phyloP scores from a whole-genome alignment of 495 filamentous ascomycete species.

The Lasiosphaeris hirsuta region DNA sequence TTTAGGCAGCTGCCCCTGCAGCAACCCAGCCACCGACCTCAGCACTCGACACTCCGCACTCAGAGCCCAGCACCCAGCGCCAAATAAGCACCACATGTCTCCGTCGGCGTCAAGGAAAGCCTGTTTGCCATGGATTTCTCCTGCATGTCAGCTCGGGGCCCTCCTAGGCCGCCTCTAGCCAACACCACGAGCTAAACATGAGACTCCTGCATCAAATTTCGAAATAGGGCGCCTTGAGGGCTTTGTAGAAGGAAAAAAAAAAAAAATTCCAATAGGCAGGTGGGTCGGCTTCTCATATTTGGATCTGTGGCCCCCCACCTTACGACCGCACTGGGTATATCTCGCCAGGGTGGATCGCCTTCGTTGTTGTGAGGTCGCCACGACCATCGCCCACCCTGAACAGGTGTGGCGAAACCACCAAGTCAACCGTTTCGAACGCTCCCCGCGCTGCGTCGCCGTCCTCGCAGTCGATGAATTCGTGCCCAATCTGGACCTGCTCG shows the following conservation, averaged over 20 bases:
- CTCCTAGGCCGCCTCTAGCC: too few species aligned
- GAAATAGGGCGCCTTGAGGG: too few species aligned
- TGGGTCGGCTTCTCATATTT: background rate
- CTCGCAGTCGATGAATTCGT: constrained; percentile 23
- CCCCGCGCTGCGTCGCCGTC: constrained; percentile 16
- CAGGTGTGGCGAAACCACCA: constrained; percentile 19
- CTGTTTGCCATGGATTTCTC: too few species aligned
- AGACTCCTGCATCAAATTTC: too few species aligned
- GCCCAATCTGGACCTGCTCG: constrained; percentile 19
- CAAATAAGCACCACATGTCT: too few species aligned
- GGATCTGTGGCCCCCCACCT: background rate
- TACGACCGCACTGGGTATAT: constrained; percentile 16
- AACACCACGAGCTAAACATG: too few species aligned
- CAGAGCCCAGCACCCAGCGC: too few species aligned
- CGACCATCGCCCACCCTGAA: constrained; percentile 20
- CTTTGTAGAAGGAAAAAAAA: too few species aligned
- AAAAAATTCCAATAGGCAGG: background rate
- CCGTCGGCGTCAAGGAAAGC: too few species aligned
- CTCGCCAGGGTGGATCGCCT: constrained; percentile 17
- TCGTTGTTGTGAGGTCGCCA: constrained; percentile 1
- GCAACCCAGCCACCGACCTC: background rate
- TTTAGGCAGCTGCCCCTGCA: background rate
- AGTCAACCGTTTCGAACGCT: constrained; percentile 13
- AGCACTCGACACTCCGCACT: too few species aligned
- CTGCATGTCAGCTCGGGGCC: too few species aligned